A percentile compares a stretch with the other conserved stretches of the same genome.
phyloP scores from a whole-genome alignment of 2,329 filamentous ascomycete genomes.

The Claviceps arundinis region DNA sequence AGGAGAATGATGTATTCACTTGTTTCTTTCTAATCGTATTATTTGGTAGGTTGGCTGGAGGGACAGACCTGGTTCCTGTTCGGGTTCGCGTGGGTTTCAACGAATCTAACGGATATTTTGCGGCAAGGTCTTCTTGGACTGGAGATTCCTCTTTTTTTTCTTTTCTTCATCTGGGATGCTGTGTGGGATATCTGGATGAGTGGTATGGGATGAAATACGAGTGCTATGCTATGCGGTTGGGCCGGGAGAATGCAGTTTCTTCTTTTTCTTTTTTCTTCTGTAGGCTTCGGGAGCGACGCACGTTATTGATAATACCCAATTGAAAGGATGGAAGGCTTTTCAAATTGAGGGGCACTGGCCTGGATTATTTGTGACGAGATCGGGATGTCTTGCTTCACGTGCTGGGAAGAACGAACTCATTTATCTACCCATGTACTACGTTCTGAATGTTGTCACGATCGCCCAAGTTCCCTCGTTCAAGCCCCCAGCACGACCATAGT shows the following conservation, averaged over 20 bases:
- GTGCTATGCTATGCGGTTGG: neutral
- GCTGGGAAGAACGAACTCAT: too few relatives aligned
- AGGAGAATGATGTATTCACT: neutral
- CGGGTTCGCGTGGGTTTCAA: neutral
- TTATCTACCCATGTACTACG: too few relatives aligned
- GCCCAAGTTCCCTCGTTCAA: too few relatives aligned
- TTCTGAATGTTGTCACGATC: too few relatives aligned
- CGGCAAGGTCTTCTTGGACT: neutral
- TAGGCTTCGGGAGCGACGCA: too few relatives aligned
- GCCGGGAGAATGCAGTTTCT: neutral
- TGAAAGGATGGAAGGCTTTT: too few relatives aligned
- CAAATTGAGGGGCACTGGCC: too few relatives aligned
- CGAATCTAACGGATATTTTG: neutral
- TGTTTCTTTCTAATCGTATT: neutral
- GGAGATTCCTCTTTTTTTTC: neutral
- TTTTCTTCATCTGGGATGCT: neutral
- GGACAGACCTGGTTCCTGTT: neutral
- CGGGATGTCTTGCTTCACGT: too few relatives aligned
- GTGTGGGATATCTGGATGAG: conserved; percentile 3
- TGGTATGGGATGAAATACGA: conserved; percentile 4
- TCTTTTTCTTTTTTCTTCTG: neutral
- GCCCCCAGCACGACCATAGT: too few relatives aligned
- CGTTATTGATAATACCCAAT: too few relatives aligned
- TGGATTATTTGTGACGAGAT: too few relatives aligned
- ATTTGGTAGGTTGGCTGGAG: neutral